A percentile compares a stretch with the other conserved stretches of the same genome.
Evolutionary conservation across 805 yeast genomes (phyloP).

Genomic region (Saccharomycopsis lassenensis): DNA sequence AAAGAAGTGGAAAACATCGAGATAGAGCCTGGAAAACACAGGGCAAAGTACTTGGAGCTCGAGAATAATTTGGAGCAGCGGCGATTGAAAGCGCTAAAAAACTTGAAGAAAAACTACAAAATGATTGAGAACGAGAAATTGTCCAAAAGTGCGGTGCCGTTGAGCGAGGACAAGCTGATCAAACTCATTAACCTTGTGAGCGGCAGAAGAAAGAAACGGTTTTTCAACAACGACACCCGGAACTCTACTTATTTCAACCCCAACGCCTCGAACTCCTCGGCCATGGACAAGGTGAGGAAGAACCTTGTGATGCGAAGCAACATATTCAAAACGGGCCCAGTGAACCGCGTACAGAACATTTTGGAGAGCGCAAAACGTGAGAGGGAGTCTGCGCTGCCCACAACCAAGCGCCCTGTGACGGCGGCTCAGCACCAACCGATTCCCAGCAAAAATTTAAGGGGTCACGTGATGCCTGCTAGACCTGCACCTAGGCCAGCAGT

Average conservation of each 20-base stretch:
- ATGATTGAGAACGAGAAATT: conserved; percentile 5
- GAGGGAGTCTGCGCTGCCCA: too few species aligned
- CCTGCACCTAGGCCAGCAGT: too few species aligned
- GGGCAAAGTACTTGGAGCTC: neutral
- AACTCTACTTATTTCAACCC: too few species aligned
- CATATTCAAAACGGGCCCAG: conserved; percentile 3
- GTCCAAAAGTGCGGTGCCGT: conserved; percentile 4
- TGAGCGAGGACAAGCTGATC: conserved; percentile 10
- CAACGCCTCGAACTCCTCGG: neutral
- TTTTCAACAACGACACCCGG: conserved; percentile 6
- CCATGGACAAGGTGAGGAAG: conserved; percentile 11
- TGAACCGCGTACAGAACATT: too few species aligned
- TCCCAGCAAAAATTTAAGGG: too few species aligned
- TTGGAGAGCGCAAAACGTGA: too few species aligned
- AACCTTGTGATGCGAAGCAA: conserved; percentile 4
- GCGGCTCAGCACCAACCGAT: too few species aligned
- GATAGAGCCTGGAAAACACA: neutral
- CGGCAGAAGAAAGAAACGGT: conserved; percentile 3
- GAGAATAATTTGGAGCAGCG: conserved; percentile 1
- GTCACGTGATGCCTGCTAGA: too few species aligned
- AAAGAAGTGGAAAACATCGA: conserved; percentile 1
- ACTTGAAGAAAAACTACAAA: conserved; percentile 12
- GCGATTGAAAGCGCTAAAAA: conserved; percentile 12
- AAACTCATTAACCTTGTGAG: conserved; percentile 6
- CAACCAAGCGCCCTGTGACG: too few species aligned